Evolutionary conservation across 73 alveolate species (phyloP).

Genomic region (Paraurostyla sp.): DNA sequence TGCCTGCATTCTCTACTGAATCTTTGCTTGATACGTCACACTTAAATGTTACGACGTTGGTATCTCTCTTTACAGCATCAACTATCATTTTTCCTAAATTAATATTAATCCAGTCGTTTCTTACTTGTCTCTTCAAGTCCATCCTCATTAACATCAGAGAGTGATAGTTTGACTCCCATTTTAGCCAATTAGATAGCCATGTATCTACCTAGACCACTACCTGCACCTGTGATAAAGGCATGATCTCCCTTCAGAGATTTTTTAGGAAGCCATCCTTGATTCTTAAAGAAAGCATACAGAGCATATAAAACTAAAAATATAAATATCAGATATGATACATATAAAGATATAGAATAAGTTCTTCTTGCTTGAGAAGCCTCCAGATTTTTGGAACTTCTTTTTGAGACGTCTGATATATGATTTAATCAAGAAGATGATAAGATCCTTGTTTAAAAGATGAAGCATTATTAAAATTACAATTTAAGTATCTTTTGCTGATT

Average conservation of each 20-base stretch:
- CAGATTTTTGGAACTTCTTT: background rate
- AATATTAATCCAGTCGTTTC: background rate
- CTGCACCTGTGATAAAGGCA: conserved; percentile 91
- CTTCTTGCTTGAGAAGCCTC: background rate
- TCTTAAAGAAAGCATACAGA: conserved; percentile 49
- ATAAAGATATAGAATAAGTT: background rate
- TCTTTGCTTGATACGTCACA: conserved; percentile 84
- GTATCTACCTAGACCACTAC: conserved; percentile 85
- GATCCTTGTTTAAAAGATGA: conserved; percentile 1
- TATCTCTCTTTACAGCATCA: conserved; percentile 51
- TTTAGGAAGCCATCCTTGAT: conserved; percentile 78
- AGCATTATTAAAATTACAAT: too few species aligned
- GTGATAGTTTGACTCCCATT: conserved; percentile 78
- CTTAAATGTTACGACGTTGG: conserved; percentile 42
- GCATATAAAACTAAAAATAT: conserved; percentile 12
- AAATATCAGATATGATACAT: background rate
- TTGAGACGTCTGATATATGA: background rate
- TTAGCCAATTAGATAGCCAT: conserved; percentile 77
- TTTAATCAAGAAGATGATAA: background rate
- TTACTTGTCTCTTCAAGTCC: conserved; percentile 72
- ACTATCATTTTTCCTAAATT: conserved; percentile 48
- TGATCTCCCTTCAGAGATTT: conserved; percentile 80
- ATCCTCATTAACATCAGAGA: conserved; percentile 80
- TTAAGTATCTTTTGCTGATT: too few species aligned
- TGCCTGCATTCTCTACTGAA: conserved; percentile 67